phyloP scores from a whole-genome alignment of 1,284 basidiomycete genomes.

The Phylloboletellus chloephorus region DNA sequence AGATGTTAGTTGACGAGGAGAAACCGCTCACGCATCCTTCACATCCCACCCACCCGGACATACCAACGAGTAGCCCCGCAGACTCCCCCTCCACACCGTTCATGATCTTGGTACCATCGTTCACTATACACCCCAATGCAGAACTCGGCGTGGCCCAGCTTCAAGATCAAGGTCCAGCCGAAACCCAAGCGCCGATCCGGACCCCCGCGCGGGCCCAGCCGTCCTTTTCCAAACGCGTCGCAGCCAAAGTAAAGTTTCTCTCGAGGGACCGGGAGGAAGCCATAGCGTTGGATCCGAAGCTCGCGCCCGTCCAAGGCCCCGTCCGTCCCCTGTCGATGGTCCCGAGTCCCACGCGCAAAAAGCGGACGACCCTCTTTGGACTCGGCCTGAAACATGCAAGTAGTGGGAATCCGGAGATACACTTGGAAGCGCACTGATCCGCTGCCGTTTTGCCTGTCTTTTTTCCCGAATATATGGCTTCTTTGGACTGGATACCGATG shows the following conservation, averaged over 20 bases:
- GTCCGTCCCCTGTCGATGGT: conserved; percentile 28
- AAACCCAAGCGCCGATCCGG: background rate
- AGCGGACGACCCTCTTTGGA: conserved; percentile 21
- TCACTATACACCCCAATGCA: conserved; percentile 9
- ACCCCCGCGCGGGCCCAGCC: background rate
- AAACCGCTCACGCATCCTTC: conserved; percentile 14
- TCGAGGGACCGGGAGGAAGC: conserved; percentile 26
- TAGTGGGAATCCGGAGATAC: background rate
- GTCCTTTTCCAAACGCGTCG: conserved; percentile 12
- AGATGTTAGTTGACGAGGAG: conserved; percentile 16
- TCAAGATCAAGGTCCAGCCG: background rate
- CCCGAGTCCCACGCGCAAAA: conserved; percentile 13
- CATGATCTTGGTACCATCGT: conserved; percentile 12
- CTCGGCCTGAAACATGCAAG: conserved; percentile 16
- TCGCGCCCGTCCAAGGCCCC: conserved; percentile 31
- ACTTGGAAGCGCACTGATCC: conserved; percentile 6
- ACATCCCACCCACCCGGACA: conserved; percentile 2
- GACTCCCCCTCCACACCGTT: conserved; percentile 15
- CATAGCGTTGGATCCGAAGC: conserved; percentile 28
- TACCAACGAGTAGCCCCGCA: conserved; percentile 7
- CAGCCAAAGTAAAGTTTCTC: conserved; percentile 17
- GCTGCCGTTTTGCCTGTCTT: background rate
- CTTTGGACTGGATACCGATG: background rate
- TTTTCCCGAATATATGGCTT: too few relatives aligned
- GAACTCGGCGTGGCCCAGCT: background rate